Base-by-base conservation (phyloP, 2,329 filamentous ascomycete genomes). In the Monilinia polystroma region DNA sequence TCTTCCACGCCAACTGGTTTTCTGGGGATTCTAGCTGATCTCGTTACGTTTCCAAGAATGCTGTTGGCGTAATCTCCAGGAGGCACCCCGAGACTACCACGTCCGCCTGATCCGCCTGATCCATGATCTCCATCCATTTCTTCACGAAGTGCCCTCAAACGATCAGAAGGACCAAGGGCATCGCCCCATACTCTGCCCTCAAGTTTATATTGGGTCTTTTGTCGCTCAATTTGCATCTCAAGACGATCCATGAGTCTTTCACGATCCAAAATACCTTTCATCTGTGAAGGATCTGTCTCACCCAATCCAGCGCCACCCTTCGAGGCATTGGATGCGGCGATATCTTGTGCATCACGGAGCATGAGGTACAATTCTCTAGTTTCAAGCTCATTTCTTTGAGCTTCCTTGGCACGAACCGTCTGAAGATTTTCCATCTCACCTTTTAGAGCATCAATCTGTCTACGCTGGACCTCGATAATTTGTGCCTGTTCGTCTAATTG, bases 281-380 rank as follows among this genome's bases (percentile, higher is more conserved):
- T 92, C 66, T 89, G 90, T 41, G 86, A 82, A 32, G 91, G 87
- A 76, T 95, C 90, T 29, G 85, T 85, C 52, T 87, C 84, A 59
- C 78, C 83, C 51, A 88, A 79, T 63, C 78, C 81, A 20, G 75
- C 77, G 35, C 68, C 70, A 70, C 81, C 81, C 77, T 87, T 88
- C 66, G 80, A 80, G 64, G 92, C 91, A 73, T 92, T 91, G 4
- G 94, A 93, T 32, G 93, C 93, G 56, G 94, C 94, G 71, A 97
- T 92, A 75, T 99, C 94, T 79, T 98, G 94, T 49, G 95, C 94
- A 79, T 99, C 95, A 69, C 94, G 88, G 70, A 99, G 89, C 95
- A 99, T 99, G 66, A 99, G 89, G 78, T 98, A 99, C 29, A 99
- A 81, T 79, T 99, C 95, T 80, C 95, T 86, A 2, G 94, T 98